Evolutionary conservation across 164 flowering plant species (phyloP).

Genomic region (Chimonanthus salicifolius): DNA sequence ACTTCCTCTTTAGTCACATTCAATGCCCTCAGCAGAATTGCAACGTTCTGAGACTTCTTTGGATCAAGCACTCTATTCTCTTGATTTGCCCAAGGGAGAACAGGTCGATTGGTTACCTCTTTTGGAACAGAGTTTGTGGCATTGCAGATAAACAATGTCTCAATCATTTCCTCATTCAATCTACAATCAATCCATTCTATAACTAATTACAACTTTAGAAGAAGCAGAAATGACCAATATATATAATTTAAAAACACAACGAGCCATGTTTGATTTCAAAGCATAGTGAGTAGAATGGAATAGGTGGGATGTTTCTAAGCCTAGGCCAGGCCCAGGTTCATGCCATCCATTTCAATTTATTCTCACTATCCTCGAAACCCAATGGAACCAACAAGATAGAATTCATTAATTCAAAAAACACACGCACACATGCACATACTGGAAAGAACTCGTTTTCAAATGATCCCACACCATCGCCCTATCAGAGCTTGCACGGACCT

Average conservation of each 20-base stretch:
- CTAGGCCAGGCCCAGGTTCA: too few species aligned
- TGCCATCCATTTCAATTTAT: too few species aligned
- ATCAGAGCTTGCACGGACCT: slow-evolving; percentile 92
- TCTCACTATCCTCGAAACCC: too few species aligned
- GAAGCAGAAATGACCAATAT: background rate
- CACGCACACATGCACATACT: slow-evolving; percentile 30
- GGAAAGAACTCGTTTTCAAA: slow-evolving; percentile 84
- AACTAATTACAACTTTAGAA: background rate
- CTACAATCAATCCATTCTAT: slow-evolving; percentile 34
- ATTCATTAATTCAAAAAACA: background rate
- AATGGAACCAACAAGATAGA: too few species aligned
- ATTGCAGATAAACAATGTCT: slow-evolving; percentile 52
- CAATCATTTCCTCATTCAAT: slow-evolving; percentile 91
- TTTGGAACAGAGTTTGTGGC: slow-evolving; percentile 25
- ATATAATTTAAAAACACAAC: too few species aligned
- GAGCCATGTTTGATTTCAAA: too few species aligned
- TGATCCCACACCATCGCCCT: slow-evolving; percentile 99
- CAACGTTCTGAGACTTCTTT: slow-evolving; percentile 85
- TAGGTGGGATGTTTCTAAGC: too few species aligned
- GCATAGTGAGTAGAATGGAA: too few species aligned
- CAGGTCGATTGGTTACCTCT: slow-evolving; percentile 30
- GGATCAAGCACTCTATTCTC: slow-evolving; percentile 84
- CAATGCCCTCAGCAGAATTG: slow-evolving; percentile 73
- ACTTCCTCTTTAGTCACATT: slow-evolving; percentile 89
- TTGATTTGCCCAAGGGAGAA: slow-evolving; percentile 41